Conservation (phyloP, 371 early-diverging fungal species). For the Syncephalastrum racemosum region DNA sequence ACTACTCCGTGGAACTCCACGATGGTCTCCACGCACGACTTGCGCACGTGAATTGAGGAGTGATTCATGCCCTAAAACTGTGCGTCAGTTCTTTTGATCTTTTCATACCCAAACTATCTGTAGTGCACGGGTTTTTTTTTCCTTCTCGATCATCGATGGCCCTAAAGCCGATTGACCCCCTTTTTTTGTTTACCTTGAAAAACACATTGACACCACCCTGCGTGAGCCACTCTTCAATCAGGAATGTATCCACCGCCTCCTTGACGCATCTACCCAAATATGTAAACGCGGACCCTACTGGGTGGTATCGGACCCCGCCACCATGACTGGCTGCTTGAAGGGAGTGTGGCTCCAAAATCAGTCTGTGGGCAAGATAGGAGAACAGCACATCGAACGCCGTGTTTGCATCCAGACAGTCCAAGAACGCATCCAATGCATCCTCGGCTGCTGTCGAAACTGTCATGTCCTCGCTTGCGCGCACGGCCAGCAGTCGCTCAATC, state of each 20-base stretch:
- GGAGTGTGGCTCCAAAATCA: slow-evolving; percentile 23
- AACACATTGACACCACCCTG: slow-evolving; percentile 43
- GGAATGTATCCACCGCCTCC: slow-evolving; percentile 34
- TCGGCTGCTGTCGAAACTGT: slow-evolving; percentile 49
- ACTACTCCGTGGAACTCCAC: slow-evolving; percentile 48
- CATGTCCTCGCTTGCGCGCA: slow-evolving; percentile 29
- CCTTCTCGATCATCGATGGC: not conserved
- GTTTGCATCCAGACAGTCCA: slow-evolving; percentile 34
- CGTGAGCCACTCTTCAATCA: slow-evolving; percentile 42
- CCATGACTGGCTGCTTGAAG: slow-evolving; percentile 11
- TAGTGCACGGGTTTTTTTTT: not conserved
- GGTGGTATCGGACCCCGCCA: slow-evolving; percentile 31
- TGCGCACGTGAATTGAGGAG: slow-evolving; percentile 41
- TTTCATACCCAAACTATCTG: slow-evolving; percentile 2
- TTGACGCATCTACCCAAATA: slow-evolving; percentile 45
- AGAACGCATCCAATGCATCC: slow-evolving; percentile 46
- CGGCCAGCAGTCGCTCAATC: slow-evolving; percentile 27
- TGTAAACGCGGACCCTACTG: slow-evolving; percentile 48
- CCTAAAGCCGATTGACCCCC: not conserved
- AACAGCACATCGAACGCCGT: slow-evolving; percentile 47
- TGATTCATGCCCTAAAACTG: slow-evolving; percentile 39
- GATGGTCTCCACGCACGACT: slow-evolving; percentile 49
- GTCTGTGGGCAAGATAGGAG: slow-evolving; percentile 36
- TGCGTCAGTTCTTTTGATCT: no score
- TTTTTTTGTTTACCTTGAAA: slow-evolving; percentile 30